These are phyloP conservation scores for Colletotrichum truncatum DNA, from an alignment of 2,329 filamentous ascomycete species.

Conservation along the genomic window DNA sequence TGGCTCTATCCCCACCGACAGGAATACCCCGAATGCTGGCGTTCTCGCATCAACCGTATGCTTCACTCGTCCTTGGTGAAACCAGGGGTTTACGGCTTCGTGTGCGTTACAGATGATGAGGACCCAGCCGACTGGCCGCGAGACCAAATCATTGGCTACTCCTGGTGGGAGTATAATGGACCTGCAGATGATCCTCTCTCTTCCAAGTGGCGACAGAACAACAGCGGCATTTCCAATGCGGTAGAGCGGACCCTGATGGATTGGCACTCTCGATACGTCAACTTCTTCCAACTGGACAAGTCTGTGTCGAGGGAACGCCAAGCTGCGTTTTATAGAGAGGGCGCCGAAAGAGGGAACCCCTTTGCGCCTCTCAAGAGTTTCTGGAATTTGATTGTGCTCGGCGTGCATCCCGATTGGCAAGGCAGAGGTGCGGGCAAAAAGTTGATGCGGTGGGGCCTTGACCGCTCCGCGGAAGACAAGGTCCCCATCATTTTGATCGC, in stretches of 20 bases:
- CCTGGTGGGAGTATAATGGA: neutral
- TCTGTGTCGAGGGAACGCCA: neutral
- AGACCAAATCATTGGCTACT: neutral
- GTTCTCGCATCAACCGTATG: neutral
- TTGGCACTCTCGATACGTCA: neutral
- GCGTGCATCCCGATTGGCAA: neutral
- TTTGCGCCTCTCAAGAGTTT: neutral
- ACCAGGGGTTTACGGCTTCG: neutral
- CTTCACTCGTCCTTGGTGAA: neutral
- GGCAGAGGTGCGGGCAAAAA: neutral
- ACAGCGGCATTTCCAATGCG: neutral
- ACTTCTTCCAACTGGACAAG: neutral
- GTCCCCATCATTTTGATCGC: neutral
- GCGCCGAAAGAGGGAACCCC: neutral
- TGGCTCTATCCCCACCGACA: neutral
- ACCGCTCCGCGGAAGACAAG: neutral
- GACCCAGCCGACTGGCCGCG: constrained; percentile 6
- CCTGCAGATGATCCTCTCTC: neutral
- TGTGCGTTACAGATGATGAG: neutral
- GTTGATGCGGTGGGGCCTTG: neutral
- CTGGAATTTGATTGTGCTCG: neutral
- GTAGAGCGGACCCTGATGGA: neutral
- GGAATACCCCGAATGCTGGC: neutral
- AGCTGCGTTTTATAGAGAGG: neutral
- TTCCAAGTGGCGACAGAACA: neutral